Percentiles rank a stretch among this genome's conserved stretches.
Conservation (phyloP, 2,329 filamentous ascomycete species). For the Hypoxylon sp. region DNA sequence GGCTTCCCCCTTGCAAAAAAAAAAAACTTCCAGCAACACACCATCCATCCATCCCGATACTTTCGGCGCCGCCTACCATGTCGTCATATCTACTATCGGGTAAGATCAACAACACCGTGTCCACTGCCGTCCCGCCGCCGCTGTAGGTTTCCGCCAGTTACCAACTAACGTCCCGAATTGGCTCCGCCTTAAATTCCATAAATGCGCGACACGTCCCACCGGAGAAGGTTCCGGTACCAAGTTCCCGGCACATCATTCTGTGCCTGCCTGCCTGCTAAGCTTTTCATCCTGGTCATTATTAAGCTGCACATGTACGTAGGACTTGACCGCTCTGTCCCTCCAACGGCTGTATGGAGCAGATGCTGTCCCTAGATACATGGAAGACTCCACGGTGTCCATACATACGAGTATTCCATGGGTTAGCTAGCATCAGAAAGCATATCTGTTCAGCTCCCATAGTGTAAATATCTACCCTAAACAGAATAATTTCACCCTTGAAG, state of each 20-base stretch:
- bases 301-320: not conserved
- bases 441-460: not conserved
- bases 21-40: slow-evolving; percentile 16
- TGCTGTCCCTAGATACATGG: slow-evolving; percentile 6
- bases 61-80: slow-evolving; percentile 24
- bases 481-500: not conserved
- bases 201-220: slow-evolving; percentile 23
- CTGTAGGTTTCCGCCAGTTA: slow-evolving; percentile 23
- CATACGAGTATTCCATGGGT: not conserved
- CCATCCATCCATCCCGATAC: slow-evolving; percentile 23
- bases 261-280: not conserved
- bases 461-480: not conserved
- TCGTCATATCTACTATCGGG: slow-evolving; percentile 18
- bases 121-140: slow-evolving; percentile 28
- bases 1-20: slow-evolving; percentile 22
- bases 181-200: slow-evolving; percentile 28
- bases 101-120: slow-evolving; percentile 28
- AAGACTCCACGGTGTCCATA: not conserved
- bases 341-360: slow-evolving; percentile 8
- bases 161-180: slow-evolving; percentile 21
- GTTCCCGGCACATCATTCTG: slow-evolving; percentile 5
- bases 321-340: slow-evolving; percentile 14
- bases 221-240: slow-evolving; percentile 17
- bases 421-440: not conserved
- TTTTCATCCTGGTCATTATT: not conserved